Evolutionary conservation across 2,329 filamentous ascomycete genomes (phyloP).

Genomic region (Sporothrix curviconia): DNA sequence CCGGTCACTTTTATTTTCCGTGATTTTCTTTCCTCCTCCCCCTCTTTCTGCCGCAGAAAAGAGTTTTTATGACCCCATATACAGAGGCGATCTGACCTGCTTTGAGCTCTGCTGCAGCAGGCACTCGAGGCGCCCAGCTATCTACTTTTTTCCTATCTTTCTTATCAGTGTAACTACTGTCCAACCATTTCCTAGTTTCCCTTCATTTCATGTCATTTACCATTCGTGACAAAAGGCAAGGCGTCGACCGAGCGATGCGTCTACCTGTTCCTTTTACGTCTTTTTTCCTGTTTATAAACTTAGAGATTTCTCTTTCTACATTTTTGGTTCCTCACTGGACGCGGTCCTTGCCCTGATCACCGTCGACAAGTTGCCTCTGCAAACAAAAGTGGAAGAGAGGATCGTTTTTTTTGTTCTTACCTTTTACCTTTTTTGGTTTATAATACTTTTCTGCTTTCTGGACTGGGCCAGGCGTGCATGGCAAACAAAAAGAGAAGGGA

Average conservation of each 20-base stretch:
- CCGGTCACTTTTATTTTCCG: constrained; percentile 18
- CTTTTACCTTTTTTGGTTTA: constrained; percentile 8
- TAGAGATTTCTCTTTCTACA: constrained; percentile 17
- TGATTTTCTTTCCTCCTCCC: constrained; percentile 10
- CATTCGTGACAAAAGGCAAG: constrained; percentile 10
- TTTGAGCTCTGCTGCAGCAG: too few relatives aligned
- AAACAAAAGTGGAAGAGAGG: neutral
- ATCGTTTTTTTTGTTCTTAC: neutral
- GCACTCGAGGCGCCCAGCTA: constrained; percentile 3
- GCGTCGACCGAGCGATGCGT: neutral
- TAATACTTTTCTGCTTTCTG: constrained; percentile 13
- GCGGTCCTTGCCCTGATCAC: neutral
- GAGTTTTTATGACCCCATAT: constrained; percentile 14
- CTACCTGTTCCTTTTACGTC: neutral
- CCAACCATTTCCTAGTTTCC: constrained; percentile 9
- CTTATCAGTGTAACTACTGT: neutral
- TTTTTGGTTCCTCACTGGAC: neutral
- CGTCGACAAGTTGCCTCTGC: neutral
- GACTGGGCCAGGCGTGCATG: constrained; percentile 12
- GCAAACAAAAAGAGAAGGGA: constrained; percentile 8
- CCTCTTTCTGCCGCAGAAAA: constrained; percentile 4
- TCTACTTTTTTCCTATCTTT: constrained; percentile 14
- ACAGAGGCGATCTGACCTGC: constrained; percentile 4
- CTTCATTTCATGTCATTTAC: constrained; percentile 17
- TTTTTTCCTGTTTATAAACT: constrained; percentile 12